Evolutionary conservation across 2,329 filamentous ascomycete species (phyloP), one percentile per base, ranked within the genome.

Genomic region (Cercospora sp.): DNA sequence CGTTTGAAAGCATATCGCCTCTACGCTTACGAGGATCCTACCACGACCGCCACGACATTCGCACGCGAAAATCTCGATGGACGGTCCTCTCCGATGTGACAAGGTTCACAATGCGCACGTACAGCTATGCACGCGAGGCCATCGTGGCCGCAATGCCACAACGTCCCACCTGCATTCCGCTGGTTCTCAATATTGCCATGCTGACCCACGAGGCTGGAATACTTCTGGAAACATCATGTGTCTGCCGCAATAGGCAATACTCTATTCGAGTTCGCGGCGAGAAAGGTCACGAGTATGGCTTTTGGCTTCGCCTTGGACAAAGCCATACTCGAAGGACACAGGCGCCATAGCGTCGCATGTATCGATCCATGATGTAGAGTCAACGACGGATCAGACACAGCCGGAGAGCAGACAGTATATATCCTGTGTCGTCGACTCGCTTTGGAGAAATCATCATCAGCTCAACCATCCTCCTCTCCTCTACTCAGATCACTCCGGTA

Each of bases 381-480:
- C 10, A 32, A 24, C 30, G 16, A 34, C n/a, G 34, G 62, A 43
- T 18, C 28, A 34, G 28, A 16, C 37, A 59, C 18, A 51, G 21
- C 16, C n/a, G 4, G 24, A 49, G 18, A 59, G 37, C 28, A 37
- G 34, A 32, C 18, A 34, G 62, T 65, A 65, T 65, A 65, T 65
- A 59, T 26, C 53, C 7, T 26, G 32, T 37, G 6, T 58, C 49
- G 34, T 40, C 34, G 30, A n/a, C 37, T 26, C 26, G 6, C 5
- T 43, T 32, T 49, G 34, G 34, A 30, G 10, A 57, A 34, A 65
- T 34, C 62, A 64, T 64, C 62, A 53, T 45, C 62, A 53, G 53
- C 62, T 65, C 62, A 49, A 24, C 43, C 62, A 59, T 65, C 51
- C 32, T 34, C 51, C 26, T 59, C 32, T 34, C 7, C 49, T 49